Evolutionary conservation across 805 yeast genomes (phyloP).

Genomic region (Sungouiella blattae): DNA sequence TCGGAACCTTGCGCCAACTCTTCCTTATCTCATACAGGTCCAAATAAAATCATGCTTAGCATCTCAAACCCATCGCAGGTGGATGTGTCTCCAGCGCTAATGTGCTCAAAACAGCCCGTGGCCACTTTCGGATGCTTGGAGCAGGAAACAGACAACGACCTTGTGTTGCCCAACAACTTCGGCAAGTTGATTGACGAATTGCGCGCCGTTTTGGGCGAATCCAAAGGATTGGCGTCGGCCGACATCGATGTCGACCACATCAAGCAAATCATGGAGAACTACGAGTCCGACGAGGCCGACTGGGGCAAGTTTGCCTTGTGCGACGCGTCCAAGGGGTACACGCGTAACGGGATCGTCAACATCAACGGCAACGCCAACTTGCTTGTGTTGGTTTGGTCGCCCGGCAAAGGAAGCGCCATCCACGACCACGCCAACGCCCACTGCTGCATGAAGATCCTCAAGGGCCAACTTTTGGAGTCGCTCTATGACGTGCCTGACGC

Average conservation of each 20-base stretch:
- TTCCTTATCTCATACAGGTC: no score
- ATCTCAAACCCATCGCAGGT: no score
- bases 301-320: constrained; percentile 58
- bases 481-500: constrained; percentile 48
- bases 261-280: constrained; percentile 43
- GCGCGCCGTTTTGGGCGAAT: constrained; percentile 23
- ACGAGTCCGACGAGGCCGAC: constrained; percentile 46
- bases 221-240: constrained; percentile 36
- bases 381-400: constrained; percentile 67
- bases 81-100: neutral
- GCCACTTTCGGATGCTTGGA: constrained; percentile 16
- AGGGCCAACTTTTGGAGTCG: constrained; percentile 57
- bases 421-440: constrained; percentile 79
- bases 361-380: constrained; percentile 70
- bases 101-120: constrained; percentile 2
- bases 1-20: no score
- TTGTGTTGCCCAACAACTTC: constrained; percentile 14
- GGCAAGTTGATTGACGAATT: constrained; percentile 26
- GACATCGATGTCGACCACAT: constrained; percentile 54
- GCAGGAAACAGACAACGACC: constrained; percentile 15
- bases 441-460: constrained; percentile 67
- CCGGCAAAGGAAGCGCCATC: constrained; percentile 58
- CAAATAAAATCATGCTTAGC: no score
- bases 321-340: constrained; percentile 49
- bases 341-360: constrained; percentile 71